Conservation (phyloP, 1,284 basidiomycete species). For the Ustilago trichophora region DNA sequence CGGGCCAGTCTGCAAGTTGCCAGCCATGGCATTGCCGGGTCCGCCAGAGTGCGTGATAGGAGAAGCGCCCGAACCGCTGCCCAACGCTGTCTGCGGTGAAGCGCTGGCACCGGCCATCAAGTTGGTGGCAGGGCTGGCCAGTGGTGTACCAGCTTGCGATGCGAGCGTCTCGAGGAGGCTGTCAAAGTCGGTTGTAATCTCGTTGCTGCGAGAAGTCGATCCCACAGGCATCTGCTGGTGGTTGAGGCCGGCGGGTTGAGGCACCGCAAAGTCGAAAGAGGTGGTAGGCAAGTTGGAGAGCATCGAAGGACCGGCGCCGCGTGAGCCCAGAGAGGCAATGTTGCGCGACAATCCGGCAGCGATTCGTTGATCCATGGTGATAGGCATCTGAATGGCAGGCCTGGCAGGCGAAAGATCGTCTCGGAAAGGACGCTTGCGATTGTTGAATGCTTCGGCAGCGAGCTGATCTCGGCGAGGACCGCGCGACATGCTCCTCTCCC, state of each 20-base stretch:
- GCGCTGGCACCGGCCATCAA: slow-evolving; percentile 20
- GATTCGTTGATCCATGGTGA: slow-evolving; percentile 61
- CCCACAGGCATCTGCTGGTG: slow-evolving; percentile 17
- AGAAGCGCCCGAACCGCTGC: slow-evolving; percentile 37
- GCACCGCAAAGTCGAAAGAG: slow-evolving; percentile 57
- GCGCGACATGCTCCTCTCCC: slow-evolving; percentile 59
- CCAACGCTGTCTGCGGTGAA: slow-evolving; percentile 31
- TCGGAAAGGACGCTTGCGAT: slow-evolving; percentile 58
- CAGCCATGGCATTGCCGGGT: background rate
- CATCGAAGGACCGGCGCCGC: slow-evolving; percentile 21
- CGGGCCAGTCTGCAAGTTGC: slow-evolving; percentile 9
- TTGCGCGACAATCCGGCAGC: slow-evolving; percentile 63
- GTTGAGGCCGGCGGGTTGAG: slow-evolving; percentile 17
- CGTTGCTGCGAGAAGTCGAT: slow-evolving; percentile 8
- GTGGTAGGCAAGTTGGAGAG: slow-evolving; percentile 49
- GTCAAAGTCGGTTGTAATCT: slow-evolving; percentile 30
- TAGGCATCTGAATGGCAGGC: slow-evolving; percentile 49
- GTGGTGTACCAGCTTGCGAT: slow-evolving; percentile 39
- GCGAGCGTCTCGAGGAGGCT: slow-evolving; percentile 42
- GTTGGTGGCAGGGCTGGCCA: slow-evolving; percentile 22
- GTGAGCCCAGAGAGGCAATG: slow-evolving; percentile 49
- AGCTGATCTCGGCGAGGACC: slow-evolving; percentile 47
- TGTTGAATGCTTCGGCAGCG: slow-evolving; percentile 40
- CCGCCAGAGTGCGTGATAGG: slow-evolving; percentile 11
- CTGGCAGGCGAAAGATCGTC: slow-evolving; percentile 59